Evolutionary conservation across 306 rosid genomes (phyloP), one percentile per base, ranked within the genome.

Genomic region (Sicyos edulis): DNA sequence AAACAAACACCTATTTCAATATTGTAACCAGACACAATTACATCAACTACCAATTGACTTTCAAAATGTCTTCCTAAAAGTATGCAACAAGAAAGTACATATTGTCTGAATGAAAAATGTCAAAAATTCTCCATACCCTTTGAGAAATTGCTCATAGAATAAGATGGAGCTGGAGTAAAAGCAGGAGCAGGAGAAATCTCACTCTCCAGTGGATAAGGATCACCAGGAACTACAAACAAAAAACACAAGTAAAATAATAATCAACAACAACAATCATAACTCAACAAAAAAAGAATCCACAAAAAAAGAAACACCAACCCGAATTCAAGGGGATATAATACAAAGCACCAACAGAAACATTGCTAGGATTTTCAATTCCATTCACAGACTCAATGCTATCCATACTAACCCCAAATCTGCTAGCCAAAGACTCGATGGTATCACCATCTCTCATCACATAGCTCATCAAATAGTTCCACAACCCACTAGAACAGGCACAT

Each of bases 341-440:
- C 42, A 93, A 83, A 40, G 97, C 86, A 64, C 92, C 97, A 10
- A 83, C 89, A 50, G 97, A 85, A 68, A 86, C 92, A 85, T 93
- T 93, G 80, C 88, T 89, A 26, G 97, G 97, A 82, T 84, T 80
- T 26, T 24, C 79, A 53, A 93, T 85, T 62, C 89, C 95, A 82
- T 93, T 93, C 7, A 91, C 86, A 34, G 53, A 71, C 85, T 93
- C 99, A 76, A 93, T 91, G 61, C 86, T 91, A 83, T 85, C 96
- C 99, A 93, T 93, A 62, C 96, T 93, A 62, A 93, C 97, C 61
- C 99, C 99, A 65, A 93, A 93, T 54, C 99, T 79, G 56, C 99
- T 91, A 2, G 99, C 90, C 81, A 93, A 75, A 50, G 97, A 87
- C 76, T 80, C 87, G 54, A 91, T 74, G 57, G 88, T 83, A 20